Evolutionary conservation across 2,329 filamentous ascomycete species (phyloP), one percentile per base, ranked within the genome.

Genomic region (Tricladium varicosporioides): DNA sequence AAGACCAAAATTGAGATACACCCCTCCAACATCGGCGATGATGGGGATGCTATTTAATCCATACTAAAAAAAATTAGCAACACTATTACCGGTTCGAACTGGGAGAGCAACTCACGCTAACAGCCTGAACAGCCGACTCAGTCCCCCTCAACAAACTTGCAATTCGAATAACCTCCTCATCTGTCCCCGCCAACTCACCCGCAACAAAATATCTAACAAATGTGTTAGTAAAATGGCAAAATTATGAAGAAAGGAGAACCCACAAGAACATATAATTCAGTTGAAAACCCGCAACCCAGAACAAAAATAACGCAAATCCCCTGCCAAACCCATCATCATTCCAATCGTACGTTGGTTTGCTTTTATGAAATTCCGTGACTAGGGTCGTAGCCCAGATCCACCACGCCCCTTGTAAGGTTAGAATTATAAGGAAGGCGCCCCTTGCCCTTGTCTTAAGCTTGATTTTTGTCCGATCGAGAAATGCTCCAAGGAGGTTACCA

Each of bases 361-460:
- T 81, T 10, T 73, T 70, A 14, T 76, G 76, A 69, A 84, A 91
- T 31, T 81, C 75, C 0, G 85, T 85, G 0, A 84, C 84, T 2
- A 88, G 71, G 1, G 91, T 72, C 0, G 86, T 88, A 0, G 80
- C 82, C 87, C 88, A 91, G 2, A 83, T 75, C 87, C 88, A 91
- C 81, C 85, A 89, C 0, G 76, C 85, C 0, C 87, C 87, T 64
- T 89, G 86, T 0, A 87, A 64, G 0, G 51, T 60, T 13, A 75
- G 40, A 19, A 69, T 67, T 2, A 58, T 44, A 5, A 66, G 19
- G 42, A 68, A 69, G 5, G 66, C 59, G n/a, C 60, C 58, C 27
- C 65, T 60, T 2, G 66, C 65, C 45, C 67, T 56, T 2, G 44
- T 66, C 13, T 71, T 69, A 22, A 66, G 5, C 0, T 64, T 16